phyloP scores from a whole-genome alignment of 208 protist genomes.

The Trypanosomatidae sp. region DNA sequence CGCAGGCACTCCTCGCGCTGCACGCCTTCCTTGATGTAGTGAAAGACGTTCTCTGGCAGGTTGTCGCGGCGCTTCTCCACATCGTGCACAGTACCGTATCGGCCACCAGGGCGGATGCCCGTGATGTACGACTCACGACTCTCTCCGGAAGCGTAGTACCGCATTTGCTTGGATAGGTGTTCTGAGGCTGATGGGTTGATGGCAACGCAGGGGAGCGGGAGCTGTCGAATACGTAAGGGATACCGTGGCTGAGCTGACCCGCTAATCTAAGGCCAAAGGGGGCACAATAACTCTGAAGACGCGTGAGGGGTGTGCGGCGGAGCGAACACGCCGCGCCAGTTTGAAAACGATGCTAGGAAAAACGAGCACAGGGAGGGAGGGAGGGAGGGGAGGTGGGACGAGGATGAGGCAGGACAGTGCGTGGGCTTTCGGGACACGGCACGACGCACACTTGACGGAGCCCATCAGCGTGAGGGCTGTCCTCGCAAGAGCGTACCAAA shows the following conservation, averaged over 20 bases:
- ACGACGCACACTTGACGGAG: background rate
- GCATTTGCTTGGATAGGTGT: constrained; percentile 23
- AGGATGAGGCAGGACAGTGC: background rate
- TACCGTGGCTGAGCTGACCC: background rate
- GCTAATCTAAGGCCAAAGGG: background rate
- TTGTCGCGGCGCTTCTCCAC: constrained; percentile 86
- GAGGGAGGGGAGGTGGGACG: background rate
- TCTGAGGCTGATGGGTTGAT: background rate
- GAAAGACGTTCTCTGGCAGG: constrained; percentile 84
- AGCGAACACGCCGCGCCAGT: background rate
- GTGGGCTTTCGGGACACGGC: background rate
- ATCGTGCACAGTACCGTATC: constrained; percentile 70
- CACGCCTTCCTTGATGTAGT: constrained; percentile 68
- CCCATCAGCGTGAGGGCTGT: background rate
- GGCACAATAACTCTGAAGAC: background rate
- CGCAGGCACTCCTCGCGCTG: constrained; percentile 68
- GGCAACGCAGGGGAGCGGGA: background rate
- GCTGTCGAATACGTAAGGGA: background rate
- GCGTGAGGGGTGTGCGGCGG: background rate
- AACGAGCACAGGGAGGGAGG: background rate
- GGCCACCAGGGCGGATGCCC: constrained; percentile 65
- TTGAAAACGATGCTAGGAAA: background rate
- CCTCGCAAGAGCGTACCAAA: background rate
- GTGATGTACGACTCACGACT: constrained; percentile 87
- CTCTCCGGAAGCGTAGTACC: constrained; percentile 68